A percentile compares a stretch with the other conserved stretches of the same genome.
These are phyloP conservation scores for Pezicula radicicola DNA, from an alignment of 2,329 filamentous ascomycete species.

Conservation along the genomic window DNA sequence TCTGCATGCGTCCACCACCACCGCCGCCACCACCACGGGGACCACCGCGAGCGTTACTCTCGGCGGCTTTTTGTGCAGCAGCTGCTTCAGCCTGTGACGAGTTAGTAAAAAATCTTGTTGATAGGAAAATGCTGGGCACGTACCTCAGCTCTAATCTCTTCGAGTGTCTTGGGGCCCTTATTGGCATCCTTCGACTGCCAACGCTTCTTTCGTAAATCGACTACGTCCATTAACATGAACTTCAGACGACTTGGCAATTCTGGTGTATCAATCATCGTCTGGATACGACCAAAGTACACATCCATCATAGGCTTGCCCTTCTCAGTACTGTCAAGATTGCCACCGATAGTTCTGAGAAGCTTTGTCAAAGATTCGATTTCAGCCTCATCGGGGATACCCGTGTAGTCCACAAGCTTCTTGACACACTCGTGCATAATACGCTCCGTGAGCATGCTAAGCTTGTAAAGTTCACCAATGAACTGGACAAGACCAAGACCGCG, in stretches of 20 bases:
- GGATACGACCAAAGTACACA: constrained; percentile 88
- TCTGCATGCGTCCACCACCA: constrained; percentile 63
- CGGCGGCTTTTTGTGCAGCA: constrained; percentile 77
- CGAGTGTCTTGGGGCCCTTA: constrained; percentile 96
- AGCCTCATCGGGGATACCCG: constrained; percentile 88
- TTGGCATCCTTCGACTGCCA: constrained; percentile 88
- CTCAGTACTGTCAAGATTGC: constrained; percentile 77
- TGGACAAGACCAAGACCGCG: constrained; percentile 96
- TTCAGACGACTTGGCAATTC: constrained; percentile 82
- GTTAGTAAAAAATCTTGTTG: constrained; percentile 20
- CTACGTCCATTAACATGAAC: constrained; percentile 95
- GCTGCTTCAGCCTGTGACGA: constrained; percentile 60
- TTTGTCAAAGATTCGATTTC: constrained; percentile 96
- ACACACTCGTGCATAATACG: constrained; percentile 99
- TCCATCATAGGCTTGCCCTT: constrained; percentile 87
- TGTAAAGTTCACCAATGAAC: constrained; percentile 99
- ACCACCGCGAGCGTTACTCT: constrained; percentile 56
- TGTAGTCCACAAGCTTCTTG: constrained; percentile 92
- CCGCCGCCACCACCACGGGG: constrained; percentile 61
- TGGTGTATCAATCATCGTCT: constrained; percentile 74
- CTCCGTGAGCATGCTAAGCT: constrained; percentile 96
- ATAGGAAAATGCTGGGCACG: constrained; percentile 24
- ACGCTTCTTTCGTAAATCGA: constrained; percentile 73
- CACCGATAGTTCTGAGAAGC: constrained; percentile 86
- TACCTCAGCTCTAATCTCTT: constrained; percentile 82